These are phyloP conservation scores for Massariosphaeria phaeospora DNA, from an alignment of 495 filamentous ascomycete species.

Conservation along the genomic window DNA sequence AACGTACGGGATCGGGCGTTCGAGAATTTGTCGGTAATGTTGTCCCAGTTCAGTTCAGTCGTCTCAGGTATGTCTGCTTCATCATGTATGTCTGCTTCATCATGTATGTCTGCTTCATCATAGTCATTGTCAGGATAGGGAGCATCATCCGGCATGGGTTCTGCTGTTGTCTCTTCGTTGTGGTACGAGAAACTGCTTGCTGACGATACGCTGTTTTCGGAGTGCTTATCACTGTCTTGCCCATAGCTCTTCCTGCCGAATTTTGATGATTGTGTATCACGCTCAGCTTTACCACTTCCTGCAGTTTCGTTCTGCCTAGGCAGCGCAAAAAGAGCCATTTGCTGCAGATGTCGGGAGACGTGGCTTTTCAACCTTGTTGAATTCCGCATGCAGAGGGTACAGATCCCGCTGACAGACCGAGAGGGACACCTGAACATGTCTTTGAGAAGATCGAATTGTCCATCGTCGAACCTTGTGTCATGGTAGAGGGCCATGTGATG, in stretches of 20 bases:
- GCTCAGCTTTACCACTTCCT: not conserved
- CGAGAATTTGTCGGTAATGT: slow-evolving; percentile 4
- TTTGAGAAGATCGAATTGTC: not conserved
- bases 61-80: not conserved
- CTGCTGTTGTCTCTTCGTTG: not conserved
- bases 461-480: not conserved
- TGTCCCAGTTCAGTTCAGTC: not conserved
- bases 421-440: not conserved
- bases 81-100: not conserved
- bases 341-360: slow-evolving; percentile 7
- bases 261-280: not conserved
- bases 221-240: not conserved
- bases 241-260: not conserved
- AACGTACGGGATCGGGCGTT: no score
- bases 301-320: not conserved
- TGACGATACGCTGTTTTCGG: not conserved
- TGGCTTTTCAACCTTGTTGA: not conserved
- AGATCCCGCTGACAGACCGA: not conserved
- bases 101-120: not conserved
- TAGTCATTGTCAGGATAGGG: not conserved
- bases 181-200: not conserved
- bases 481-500: slow-evolving; percentile 1
- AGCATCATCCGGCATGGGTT: not conserved
- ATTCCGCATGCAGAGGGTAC: slow-evolving; percentile 1
- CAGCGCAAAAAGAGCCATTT: slow-evolving; percentile 5